Evolutionary conservation across 768 basidiomycete genomes (phyloP).

Genomic region (Boletus rubropictus): DNA sequence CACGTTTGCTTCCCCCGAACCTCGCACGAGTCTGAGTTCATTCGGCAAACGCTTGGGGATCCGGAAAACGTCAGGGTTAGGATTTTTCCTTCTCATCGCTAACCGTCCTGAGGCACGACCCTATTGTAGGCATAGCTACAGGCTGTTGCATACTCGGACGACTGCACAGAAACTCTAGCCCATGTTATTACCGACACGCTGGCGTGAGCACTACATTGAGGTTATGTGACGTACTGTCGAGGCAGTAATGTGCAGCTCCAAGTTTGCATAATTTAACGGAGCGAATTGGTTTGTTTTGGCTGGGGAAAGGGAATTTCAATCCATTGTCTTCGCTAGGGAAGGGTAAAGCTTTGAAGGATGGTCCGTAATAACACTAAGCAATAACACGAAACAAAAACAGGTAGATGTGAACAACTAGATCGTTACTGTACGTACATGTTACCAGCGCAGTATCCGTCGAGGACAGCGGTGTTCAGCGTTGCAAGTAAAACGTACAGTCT

Average conservation of each 20-base stretch:
- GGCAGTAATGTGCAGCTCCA: neutral
- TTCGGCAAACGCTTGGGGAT: constrained; percentile 76
- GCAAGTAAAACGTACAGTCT: constrained; percentile 13
- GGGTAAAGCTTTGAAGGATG: neutral
- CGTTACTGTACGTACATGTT: constrained; percentile 13
- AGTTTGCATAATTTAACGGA: neutral
- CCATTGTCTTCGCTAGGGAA: constrained; percentile 2
- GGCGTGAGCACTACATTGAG: constrained; percentile 38
- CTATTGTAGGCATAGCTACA: constrained; percentile 66
- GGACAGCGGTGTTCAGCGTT: constrained; percentile 1
- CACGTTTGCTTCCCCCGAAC: constrained; percentile 56
- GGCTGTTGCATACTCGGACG: constrained; percentile 68
- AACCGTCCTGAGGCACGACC: neutral
- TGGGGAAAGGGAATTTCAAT: neutral
- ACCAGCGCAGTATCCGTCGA: constrained; percentile 13
- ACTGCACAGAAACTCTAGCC: constrained; percentile 59
- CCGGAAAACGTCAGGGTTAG: constrained; percentile 70
- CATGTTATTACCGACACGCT: constrained; percentile 67
- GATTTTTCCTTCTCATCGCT: neutral
- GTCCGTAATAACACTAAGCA: constrained; percentile 16
- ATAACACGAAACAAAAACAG: constrained; percentile 6
- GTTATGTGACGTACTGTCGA: constrained; percentile 27
- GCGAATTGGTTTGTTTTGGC: neutral
- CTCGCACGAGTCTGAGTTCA: constrained; percentile 57
- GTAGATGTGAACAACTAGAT: neutral